A percentile compares a stretch with the other conserved stretches of the same genome.
Conservation (phyloP, 441 rosid species). For the Euphorbia schlechtendalii region DNA sequence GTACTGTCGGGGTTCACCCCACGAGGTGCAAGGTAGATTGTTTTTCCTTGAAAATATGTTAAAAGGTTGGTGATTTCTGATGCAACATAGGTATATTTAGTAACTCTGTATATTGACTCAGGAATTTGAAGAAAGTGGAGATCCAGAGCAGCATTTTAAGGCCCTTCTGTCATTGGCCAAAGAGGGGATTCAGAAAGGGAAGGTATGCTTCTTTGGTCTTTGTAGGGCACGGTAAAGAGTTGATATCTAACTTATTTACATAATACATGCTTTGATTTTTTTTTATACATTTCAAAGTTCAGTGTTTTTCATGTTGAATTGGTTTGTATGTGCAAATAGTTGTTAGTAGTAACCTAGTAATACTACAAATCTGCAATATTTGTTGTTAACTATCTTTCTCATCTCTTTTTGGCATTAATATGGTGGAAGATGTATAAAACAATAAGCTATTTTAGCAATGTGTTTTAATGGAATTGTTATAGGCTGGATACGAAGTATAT, state of each 20-base stretch:
- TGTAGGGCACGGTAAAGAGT: background rate
- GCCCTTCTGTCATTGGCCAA: slow-evolving; percentile 64
- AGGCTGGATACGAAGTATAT: background rate
- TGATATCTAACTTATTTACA: background rate
- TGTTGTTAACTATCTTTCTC: background rate
- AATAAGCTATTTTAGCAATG: background rate
- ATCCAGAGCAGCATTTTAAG: slow-evolving; percentile 81
- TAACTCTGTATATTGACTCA: slow-evolving; percentile 19
- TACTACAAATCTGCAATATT: no score
- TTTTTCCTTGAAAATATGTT: slow-evolving; percentile 9
- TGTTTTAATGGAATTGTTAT: background rate
- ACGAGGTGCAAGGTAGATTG: slow-evolving; percentile 73
- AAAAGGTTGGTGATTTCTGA: background rate
- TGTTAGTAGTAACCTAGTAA: background rate
- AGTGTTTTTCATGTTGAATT: no score
- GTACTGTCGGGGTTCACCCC: slow-evolving; percentile 95
- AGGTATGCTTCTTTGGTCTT: slow-evolving; percentile 34
- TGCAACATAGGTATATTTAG: slow-evolving; percentile 13
- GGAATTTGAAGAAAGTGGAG: slow-evolving; percentile 91
- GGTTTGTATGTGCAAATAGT: background rate
- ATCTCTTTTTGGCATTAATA: background rate
- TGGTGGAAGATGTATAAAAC: background rate
- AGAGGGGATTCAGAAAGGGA: slow-evolving; percentile 87
- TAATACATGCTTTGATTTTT: no score
- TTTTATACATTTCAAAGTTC: no score